phyloP scores from a whole-genome alignment of 2,329 filamentous ascomycete genomes.

The Pseudocercospora fuligena region DNA sequence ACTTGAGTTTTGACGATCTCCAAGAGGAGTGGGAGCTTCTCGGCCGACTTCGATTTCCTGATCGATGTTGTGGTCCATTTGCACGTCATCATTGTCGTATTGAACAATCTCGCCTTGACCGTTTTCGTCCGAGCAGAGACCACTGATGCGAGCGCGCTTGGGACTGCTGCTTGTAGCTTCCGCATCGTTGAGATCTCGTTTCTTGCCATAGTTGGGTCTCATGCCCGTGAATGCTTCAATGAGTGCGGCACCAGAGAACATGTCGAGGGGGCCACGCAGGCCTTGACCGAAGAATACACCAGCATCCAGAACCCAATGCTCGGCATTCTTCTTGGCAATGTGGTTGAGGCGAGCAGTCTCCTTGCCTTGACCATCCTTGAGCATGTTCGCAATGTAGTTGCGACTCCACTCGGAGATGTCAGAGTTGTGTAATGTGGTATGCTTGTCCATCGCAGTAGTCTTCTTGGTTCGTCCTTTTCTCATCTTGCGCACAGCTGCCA shows the following conservation, averaged over 20 bases:
- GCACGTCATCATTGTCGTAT: slow-evolving; percentile 25
- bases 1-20: slow-evolving; percentile 62
- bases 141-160: slow-evolving; percentile 39
- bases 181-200: slow-evolving; percentile 32
- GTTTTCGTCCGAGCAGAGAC: slow-evolving; percentile 41
- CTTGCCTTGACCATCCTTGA: slow-evolving; percentile 51
- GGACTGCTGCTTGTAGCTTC: slow-evolving; percentile 25
- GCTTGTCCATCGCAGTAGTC: slow-evolving; percentile 53
- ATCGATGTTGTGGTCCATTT: slow-evolving; percentile 27
- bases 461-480: slow-evolving; percentile 39
- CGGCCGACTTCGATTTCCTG: slow-evolving; percentile 70
- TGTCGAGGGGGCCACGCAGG: slow-evolving; percentile 58
- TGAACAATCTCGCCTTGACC: slow-evolving; percentile 36
- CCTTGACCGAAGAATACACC: slow-evolving; percentile 52
- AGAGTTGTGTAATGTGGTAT: slow-evolving; percentile 59
- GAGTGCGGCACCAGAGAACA: slow-evolving; percentile 63
- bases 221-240: slow-evolving; percentile 54
- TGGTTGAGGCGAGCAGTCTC: slow-evolving; percentile 43
- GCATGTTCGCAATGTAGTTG: slow-evolving; percentile 67
- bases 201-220: slow-evolving; percentile 31
- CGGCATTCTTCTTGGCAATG: slow-evolving; percentile 66
- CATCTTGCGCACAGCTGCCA: slow-evolving; percentile 47
- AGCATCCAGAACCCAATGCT: slow-evolving; percentile 59
- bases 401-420: slow-evolving; percentile 63
- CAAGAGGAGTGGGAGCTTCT: slow-evolving; percentile 67